These are phyloP conservation scores for Neonectria coccinea DNA, from an alignment of 2,329 filamentous ascomycete species.

Conservation along the genomic window DNA sequence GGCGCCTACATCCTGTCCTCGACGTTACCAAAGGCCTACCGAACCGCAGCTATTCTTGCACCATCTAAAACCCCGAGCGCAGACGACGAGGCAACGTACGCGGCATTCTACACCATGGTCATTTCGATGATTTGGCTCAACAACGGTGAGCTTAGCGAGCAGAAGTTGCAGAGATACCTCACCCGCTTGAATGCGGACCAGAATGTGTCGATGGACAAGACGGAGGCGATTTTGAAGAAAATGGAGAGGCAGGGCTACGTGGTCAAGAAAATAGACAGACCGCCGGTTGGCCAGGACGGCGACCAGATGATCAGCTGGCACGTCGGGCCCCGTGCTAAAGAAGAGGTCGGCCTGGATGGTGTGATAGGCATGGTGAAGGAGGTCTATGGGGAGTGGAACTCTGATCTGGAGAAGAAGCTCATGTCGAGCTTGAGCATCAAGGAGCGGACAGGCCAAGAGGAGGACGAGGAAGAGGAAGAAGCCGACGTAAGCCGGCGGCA, in stretches of 20 bases:
- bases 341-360: constrained; percentile 84
- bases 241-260: constrained; percentile 89
- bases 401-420: constrained; percentile 70
- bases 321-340: constrained; percentile 85
- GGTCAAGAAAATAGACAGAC: constrained; percentile 75
- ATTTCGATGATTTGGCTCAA: constrained; percentile 81
- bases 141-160: constrained; percentile 79
- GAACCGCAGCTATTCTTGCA: constrained; percentile 72
- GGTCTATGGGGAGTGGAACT: constrained; percentile 66
- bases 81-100: constrained; percentile 81
- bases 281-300: constrained; percentile 65
- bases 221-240: constrained; percentile 77
- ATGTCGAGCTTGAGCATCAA: constrained; percentile 70
- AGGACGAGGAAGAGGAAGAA: constrained; percentile 43
- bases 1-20: constrained; percentile 83
- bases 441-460: constrained; percentile 33
- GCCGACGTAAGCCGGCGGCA: constrained; percentile 30
- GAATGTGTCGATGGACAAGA: constrained; percentile 80
- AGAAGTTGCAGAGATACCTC: constrained; percentile 82
- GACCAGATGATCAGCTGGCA: constrained; percentile 85
- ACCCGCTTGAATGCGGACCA: constrained; percentile 79
- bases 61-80: constrained; percentile 75
- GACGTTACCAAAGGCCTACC: constrained; percentile 76
- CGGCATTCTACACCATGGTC: constrained; percentile 82
- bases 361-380: constrained; percentile 76